phyloP scores from a whole-genome alignment of 2,329 filamentous ascomycete genomes.

The Alternaria metachromatica region DNA sequence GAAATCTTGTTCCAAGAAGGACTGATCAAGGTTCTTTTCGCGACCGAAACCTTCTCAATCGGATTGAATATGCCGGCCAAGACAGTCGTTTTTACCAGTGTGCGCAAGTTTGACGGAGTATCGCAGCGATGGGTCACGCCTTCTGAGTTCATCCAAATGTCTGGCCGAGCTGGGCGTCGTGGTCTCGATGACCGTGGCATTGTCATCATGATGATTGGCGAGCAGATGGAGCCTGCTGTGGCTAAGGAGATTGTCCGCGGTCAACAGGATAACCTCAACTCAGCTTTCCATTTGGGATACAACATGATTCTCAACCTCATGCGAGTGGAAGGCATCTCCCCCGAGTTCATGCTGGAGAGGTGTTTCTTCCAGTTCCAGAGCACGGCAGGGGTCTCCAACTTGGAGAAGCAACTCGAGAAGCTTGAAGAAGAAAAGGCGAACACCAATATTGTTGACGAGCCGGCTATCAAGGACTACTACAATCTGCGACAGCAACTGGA shows the following conservation, averaged over 20 bases:
- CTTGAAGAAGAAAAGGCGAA: conserved; percentile 77
- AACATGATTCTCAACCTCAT: conserved; percentile 99
- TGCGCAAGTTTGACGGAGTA: conserved; percentile 92
- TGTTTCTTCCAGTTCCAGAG: conserved; percentile 99
- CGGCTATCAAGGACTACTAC: conserved; percentile 92
- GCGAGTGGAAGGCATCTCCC: conserved; percentile 97
- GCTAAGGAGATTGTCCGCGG: conserved; percentile 95
- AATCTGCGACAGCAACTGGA: conserved; percentile 85
- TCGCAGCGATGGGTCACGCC: conserved; percentile 83
- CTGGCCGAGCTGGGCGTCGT: conserved; percentile 92
- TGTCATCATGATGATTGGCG: conserved; percentile 99
- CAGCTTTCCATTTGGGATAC: conserved; percentile 96
- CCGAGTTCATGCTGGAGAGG: conserved; percentile 97
- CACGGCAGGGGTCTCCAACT: conserved; percentile 78
- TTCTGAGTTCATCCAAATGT: conserved; percentile 99
- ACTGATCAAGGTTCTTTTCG: conserved; percentile 95
- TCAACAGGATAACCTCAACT: conserved; percentile 96
- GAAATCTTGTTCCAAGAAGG: conserved; percentile 99
- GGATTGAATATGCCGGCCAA: conserved; percentile 99
- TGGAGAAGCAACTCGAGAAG: conserved; percentile 81
- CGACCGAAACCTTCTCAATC: conserved; percentile 98
- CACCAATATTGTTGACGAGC: conserved; percentile 83
- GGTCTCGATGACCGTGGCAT: conserved; percentile 97
- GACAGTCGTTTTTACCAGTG: conserved; percentile 97
- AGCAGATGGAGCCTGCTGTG: conserved; percentile 92